Conservation (phyloP, 2,329 filamentous ascomycete species). For the Ascochyta lentis region DNA sequence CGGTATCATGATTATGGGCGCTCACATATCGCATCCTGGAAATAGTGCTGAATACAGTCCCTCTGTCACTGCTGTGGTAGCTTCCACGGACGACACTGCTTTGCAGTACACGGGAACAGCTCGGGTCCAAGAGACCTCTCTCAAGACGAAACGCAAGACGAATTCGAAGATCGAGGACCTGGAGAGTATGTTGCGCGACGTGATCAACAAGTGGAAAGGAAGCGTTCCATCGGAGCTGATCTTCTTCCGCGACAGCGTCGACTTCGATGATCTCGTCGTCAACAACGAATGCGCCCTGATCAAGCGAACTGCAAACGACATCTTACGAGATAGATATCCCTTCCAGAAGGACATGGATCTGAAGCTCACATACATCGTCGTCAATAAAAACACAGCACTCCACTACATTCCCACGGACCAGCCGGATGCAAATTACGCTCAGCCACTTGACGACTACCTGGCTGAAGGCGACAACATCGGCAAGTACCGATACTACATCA, state of each 20-base stretch:
- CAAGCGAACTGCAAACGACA: too few species aligned
- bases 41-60: neutral
- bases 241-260: neutral
- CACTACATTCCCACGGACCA: too few species aligned
- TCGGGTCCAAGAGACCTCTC: neutral
- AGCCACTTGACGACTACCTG: neutral
- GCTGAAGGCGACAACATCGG: neutral
- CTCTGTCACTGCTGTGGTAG: neutral
- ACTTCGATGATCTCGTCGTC: neutral
- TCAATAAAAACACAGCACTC: neutral
- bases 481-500: neutral
- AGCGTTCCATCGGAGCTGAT: neutral
- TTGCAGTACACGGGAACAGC: neutral
- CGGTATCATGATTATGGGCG: neutral
- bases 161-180: neutral
- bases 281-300: neutral
- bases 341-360: neutral
- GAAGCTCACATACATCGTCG: neutral
- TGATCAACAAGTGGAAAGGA: neutral
- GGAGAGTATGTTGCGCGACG: neutral
- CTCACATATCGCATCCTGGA: neutral
- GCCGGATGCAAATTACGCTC: neutral
- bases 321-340: too few species aligned
- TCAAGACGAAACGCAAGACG: neutral
- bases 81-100: neutral